A percentile compares a stretch with the other conserved stretches of the same genome.
These are phyloP conservation scores for Calcarisporium arbuscula DNA, from an alignment of 2,329 filamentous ascomycete species.

Conservation along the genomic window DNA sequence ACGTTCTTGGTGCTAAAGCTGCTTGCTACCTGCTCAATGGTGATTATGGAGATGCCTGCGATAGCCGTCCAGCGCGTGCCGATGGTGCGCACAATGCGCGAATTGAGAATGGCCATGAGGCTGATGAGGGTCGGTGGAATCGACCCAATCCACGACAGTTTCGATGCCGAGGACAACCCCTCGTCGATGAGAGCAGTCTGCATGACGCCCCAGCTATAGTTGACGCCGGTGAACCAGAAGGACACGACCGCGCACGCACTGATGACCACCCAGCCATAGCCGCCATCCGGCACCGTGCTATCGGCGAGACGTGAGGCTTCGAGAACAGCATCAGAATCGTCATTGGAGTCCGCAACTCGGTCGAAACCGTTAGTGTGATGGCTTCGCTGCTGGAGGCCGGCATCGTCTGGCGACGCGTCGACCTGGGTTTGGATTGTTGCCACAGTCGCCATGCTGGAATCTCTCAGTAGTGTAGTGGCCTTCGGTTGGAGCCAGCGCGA, in stretches of 20 bases:
- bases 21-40: conserved; percentile 33
- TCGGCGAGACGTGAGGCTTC: conserved; percentile 9
- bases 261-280: conserved; percentile 21
- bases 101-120: conserved; percentile 45
- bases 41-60: conserved; percentile 43
- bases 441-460: too few relatives aligned
- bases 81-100: conserved; percentile 40
- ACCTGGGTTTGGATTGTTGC: too few relatives aligned
- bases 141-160: conserved; percentile 53
- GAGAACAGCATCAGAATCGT: conserved; percentile 4
- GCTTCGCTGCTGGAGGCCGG: too few relatives aligned
- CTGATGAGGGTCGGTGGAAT: conserved; percentile 41
- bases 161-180: conserved; percentile 40
- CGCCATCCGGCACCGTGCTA: conserved; percentile 17
- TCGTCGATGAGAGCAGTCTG: conserved; percentile 49
- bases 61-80: conserved; percentile 40
- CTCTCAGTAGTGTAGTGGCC: too few relatives aligned
- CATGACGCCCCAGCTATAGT: conserved; percentile 54
- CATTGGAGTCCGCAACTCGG: too few relatives aligned
- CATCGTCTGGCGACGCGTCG: too few relatives aligned
- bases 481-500: too few relatives aligned
- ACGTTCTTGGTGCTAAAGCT: conserved; percentile 19
- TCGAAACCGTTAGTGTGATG: too few relatives aligned
- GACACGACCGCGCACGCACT: conserved; percentile 16
- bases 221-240: conserved; percentile 50